phyloP scores from a whole-genome alignment of 768 basidiomycete species.

The Mrakia gelida region DNA sequence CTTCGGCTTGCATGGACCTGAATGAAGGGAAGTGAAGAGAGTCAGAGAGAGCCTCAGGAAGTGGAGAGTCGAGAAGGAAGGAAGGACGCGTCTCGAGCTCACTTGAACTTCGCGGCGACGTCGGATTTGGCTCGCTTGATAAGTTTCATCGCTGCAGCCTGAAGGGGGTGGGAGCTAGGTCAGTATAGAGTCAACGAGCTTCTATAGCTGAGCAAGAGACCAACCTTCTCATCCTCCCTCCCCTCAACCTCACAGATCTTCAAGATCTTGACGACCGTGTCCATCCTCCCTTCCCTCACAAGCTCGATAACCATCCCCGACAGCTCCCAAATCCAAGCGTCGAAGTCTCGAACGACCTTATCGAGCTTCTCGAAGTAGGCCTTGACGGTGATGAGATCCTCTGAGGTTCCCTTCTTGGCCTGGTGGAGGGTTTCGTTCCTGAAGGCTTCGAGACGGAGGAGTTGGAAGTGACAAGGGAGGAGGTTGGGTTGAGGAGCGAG shows the following conservation, averaged over 20 bases:
- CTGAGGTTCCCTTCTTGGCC: conserved; percentile 69
- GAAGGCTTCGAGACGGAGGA: conserved; percentile 88
- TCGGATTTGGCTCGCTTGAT: conserved; percentile 92
- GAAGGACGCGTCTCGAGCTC: background rate
- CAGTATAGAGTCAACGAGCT: background rate
- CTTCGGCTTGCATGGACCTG: conserved; percentile 86
- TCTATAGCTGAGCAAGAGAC: conserved; percentile 11
- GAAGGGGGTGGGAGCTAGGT: background rate
- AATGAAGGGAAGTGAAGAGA: conserved; percentile 44
- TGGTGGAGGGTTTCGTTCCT: conserved; percentile 92
- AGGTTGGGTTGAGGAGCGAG: conserved; percentile 75
- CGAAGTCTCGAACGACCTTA: conserved; percentile 70
- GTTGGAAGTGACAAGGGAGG: conserved; percentile 81
- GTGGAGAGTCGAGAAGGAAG: conserved; percentile 26
- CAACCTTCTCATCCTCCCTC: conserved; percentile 86
- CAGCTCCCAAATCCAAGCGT: conserved; percentile 68
- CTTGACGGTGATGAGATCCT: conserved; percentile 49
- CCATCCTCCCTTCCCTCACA: conserved; percentile 69
- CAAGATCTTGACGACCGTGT: conserved; percentile 83
- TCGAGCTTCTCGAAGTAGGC: conserved; percentile 53
- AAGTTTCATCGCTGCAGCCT: conserved; percentile 90
- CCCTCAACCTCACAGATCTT: conserved; percentile 94
- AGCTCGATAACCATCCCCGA: conserved; percentile 48
- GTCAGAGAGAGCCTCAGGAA: conserved; percentile 31
- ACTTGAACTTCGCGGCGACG: conserved; percentile 56